Evolutionary conservation across 345 rosid species (phyloP), one percentile per base, ranked within the genome.

Genomic region (Salix suchowensis): DNA sequence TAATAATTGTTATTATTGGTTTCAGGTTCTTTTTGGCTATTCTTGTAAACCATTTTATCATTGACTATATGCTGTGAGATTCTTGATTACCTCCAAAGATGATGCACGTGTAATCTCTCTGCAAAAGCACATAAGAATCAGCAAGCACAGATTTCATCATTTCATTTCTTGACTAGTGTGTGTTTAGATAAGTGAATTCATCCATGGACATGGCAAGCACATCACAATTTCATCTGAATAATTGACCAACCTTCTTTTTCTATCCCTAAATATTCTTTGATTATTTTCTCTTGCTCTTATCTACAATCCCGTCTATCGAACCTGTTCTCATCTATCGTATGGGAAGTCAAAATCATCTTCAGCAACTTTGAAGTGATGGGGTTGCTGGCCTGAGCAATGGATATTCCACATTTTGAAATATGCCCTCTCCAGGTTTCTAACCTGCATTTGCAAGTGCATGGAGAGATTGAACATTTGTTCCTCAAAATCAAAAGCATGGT

Each of bases 351-450:
- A 39, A 76, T 96, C 97, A 79, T 85, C 87, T 85, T 96, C 99
- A 0, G 82, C 78, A 4, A 96, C 99, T 76, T 88, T 92, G 24
- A 94, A 96, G 83, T 89, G 97, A 50, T 87, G 89, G 12, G 97
- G 93, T 66, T 91, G 88, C 85, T 88, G 88, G 52, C 97, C 91
- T 0, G 85, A 81, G 84, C 97, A 91, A 76, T 90, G 86, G 11
- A 94, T 81, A 87, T 85, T 92, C 99, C 98, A 96, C 99, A 96
- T 96, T 84, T 90, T 96, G 78, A 91, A 88, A 85, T 90, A 96
- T 15, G 97, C 80, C 74, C 97, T 83, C 83, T 94, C 99, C 52
- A 96, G 87, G 85, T 96, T 96, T 76, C 83, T 87, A 73, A 96
- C 99, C 98, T 96, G 91, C 78, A 84, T 65, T 36, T n/a, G 30